Conservation (phyloP, 208 protist species). For the Strigomonas culicis region DNA sequence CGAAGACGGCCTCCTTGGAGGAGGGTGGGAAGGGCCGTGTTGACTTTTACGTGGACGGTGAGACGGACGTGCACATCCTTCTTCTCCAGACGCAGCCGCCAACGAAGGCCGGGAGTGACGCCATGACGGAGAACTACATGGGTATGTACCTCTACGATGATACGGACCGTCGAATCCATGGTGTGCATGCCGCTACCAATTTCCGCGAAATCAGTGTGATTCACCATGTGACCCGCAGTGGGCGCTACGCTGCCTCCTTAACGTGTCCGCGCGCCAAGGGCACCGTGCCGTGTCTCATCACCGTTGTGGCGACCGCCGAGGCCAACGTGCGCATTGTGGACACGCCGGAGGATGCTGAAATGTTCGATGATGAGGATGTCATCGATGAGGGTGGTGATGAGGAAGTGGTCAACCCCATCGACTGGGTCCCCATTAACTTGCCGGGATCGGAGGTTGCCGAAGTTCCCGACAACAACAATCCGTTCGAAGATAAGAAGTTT, state of each 20-base stretch:
- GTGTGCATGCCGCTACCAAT: slow-evolving; percentile 73
- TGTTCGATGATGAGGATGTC: slow-evolving; percentile 73
- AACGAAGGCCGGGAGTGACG: slow-evolving; percentile 40
- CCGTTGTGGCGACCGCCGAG: slow-evolving; percentile 30
- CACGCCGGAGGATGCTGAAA: slow-evolving; percentile 47
- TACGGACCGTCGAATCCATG: slow-evolving; percentile 43
- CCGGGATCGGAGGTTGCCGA: slow-evolving; percentile 23
- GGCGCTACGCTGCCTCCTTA: slow-evolving; percentile 62
- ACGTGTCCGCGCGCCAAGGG: slow-evolving; percentile 63
- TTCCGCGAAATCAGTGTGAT: slow-evolving; percentile 80
- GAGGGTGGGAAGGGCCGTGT: slow-evolving; percentile 61
- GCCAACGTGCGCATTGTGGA: slow-evolving; percentile 62
- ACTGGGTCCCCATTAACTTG: slow-evolving; percentile 46
- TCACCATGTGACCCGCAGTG: slow-evolving; percentile 41
- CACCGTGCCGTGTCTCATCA: slow-evolving; percentile 46
- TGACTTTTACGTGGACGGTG: slow-evolving; percentile 76
- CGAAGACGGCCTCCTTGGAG: slow-evolving; percentile 24
- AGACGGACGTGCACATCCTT: slow-evolving; percentile 65
- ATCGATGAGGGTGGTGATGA: slow-evolving; percentile 68
- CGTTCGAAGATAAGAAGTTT: slow-evolving; percentile 53
- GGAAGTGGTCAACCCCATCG: slow-evolving; percentile 31
- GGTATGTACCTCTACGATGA: slow-evolving; percentile 84
- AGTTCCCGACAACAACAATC: slow-evolving; percentile 36
- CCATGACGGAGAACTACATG: slow-evolving; percentile 76
- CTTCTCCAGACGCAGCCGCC: slow-evolving; percentile 60